Percentiles rank a stretch among this genome's conserved stretches.
phyloP scores from a whole-genome alignment of 2,329 filamentous ascomycete genomes.

The Beauveria australis region DNA sequence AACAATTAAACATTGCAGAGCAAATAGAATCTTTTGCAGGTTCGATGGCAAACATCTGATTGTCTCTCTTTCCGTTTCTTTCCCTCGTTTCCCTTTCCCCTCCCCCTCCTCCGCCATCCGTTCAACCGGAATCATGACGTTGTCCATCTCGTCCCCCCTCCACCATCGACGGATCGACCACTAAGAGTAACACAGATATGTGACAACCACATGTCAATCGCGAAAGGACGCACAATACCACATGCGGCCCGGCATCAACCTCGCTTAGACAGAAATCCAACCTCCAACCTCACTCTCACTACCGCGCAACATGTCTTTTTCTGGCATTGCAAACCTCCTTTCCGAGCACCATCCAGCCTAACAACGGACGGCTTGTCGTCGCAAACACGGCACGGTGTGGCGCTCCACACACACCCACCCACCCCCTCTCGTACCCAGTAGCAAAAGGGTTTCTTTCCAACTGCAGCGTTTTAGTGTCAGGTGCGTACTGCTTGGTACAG shows the following conservation, averaged over 20 bases:
- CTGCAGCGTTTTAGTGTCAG: too few relatives aligned
- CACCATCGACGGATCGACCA: background rate
- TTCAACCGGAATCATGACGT: background rate
- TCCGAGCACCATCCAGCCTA: background rate
- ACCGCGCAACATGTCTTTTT: background rate
- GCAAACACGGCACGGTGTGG: too few relatives aligned
- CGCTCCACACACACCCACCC: background rate
- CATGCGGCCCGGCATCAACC: background rate
- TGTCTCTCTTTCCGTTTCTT: background rate
- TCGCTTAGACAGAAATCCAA: background rate
- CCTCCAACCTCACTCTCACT: background rate
- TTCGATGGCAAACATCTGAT: too few relatives aligned
- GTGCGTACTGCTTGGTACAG: too few relatives aligned
- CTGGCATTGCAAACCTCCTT: background rate
- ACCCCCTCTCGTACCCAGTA: background rate
- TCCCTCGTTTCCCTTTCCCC: too few relatives aligned
- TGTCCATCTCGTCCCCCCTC: background rate
- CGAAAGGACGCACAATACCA: background rate
- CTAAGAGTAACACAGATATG: background rate
- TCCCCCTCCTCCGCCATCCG: background rate
- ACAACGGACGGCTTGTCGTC: too few relatives aligned
- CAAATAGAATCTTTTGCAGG: too few relatives aligned
- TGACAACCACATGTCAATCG: background rate
- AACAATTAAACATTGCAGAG: background rate
- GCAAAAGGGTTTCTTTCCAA: too few relatives aligned